Conservation (phyloP, 148 eudicot species). For the Fagopyrum esculentum region DNA sequence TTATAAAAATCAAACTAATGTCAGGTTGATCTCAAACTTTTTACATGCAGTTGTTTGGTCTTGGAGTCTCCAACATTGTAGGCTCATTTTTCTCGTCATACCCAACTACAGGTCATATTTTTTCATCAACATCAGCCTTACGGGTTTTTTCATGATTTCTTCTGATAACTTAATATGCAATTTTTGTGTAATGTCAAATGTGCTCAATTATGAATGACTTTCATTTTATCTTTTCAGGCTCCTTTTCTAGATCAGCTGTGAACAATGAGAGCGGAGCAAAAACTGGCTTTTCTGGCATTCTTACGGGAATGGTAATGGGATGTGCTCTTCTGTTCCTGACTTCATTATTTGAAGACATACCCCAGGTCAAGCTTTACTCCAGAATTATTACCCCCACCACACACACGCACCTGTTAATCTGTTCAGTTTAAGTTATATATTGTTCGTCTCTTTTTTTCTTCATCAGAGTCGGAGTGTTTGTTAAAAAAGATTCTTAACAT, state of each 20-base stretch:
- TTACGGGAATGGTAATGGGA: conserved; percentile 75
- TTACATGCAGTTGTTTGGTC: conserved; percentile 14
- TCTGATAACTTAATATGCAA: background rate
- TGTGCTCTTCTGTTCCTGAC: conserved; percentile 86
- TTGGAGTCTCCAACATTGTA: conserved; percentile 13
- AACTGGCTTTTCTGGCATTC: conserved; percentile 87
- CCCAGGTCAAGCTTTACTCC: conserved; percentile 48
- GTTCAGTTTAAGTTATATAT: background rate
- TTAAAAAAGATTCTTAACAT: background rate
- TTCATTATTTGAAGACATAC: conserved; percentile 80
- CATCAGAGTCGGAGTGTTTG: conserved; percentile 13
- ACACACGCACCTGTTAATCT: too few species aligned
- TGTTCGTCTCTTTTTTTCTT: conserved; percentile 12
- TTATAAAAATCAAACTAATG: background rate
- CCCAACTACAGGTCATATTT: conserved; percentile 11
- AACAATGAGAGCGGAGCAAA: conserved; percentile 99
- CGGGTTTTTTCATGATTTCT: background rate
- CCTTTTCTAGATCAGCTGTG: conserved; percentile 98
- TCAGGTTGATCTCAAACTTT: background rate
- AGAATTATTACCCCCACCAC: background rate
- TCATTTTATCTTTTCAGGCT: conserved; percentile 38
- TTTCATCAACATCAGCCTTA: background rate
- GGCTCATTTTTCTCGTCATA: conserved; percentile 14
- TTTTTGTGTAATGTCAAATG: background rate
- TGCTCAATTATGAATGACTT: background rate